Evolutionary conservation across 1,139 yeast species (phyloP).

Genomic region (Diutina rugosa): DNA sequence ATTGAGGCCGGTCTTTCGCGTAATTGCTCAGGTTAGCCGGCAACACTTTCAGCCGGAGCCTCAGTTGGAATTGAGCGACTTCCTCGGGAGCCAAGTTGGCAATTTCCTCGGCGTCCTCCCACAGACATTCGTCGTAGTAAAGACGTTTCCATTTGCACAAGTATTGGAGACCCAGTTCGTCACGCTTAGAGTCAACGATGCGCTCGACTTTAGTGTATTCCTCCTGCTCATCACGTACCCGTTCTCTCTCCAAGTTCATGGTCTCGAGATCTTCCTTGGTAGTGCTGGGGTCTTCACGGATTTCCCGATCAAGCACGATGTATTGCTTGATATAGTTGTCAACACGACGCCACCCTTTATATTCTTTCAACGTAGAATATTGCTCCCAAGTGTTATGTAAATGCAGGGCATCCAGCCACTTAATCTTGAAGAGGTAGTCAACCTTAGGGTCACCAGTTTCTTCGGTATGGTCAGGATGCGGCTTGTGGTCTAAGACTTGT

Average conservation of each 20-base stretch:
- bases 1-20: constrained; percentile 61
- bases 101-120: constrained; percentile 90
- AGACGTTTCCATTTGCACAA: constrained; percentile 89
- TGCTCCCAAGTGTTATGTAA: constrained; percentile 93
- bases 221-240: constrained; percentile 69
- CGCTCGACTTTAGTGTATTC: constrained; percentile 85
- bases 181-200: constrained; percentile 77
- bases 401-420: constrained; percentile 86
- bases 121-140: constrained; percentile 90
- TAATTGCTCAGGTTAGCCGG: constrained; percentile 76
- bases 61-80: constrained; percentile 70
- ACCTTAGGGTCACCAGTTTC: constrained; percentile 41
- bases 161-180: constrained; percentile 57
- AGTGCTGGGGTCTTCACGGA: constrained; percentile 66
- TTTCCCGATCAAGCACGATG: constrained; percentile 59
- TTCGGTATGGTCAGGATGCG: constrained; percentile 22
- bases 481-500: constrained; percentile 40
- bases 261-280: constrained; percentile 87
- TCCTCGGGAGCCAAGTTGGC: constrained; percentile 76
- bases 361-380: constrained; percentile 40
- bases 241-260: constrained; percentile 82
- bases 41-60: constrained; percentile 71
- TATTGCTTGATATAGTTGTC: constrained; percentile 83
- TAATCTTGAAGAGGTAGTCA: constrained; percentile 54
- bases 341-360: constrained; percentile 70